Base-by-base conservation (phyloP, 495 filamentous ascomycete genomes). In the Aspergillus baeticus region DNA sequence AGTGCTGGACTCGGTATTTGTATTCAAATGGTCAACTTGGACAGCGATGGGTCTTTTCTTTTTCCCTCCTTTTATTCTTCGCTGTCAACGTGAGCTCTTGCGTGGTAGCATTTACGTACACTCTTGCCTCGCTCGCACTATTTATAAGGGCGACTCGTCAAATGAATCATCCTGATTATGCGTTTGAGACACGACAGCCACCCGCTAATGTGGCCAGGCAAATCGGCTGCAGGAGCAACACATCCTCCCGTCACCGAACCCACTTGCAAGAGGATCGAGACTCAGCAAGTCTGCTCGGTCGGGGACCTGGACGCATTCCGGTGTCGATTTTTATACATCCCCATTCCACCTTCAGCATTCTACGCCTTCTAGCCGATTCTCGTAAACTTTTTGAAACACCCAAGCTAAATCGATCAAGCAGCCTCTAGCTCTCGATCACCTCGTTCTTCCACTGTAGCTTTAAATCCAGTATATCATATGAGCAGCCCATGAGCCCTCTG, bases 121-220 rank as follows among this genome's bases (percentile, higher is more conserved):
- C 35, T 47, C 38, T 23, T 10, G 29, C 18, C 21, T 45, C 45
- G 43, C 13, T 10, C 43, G 31, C 14, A 36, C 20, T 54, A 43
- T 35, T 39, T 34, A 31, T 42, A 22, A 54, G 43, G 52, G 14
- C 21, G 22, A 34, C 35, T 50, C 36, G 29, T 46, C 45, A 33
- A 50, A 54, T 57, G 43, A 60, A 63, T 54, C 34, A 57, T 57
- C 53, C 53, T 60, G 57, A 58, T 55, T 52, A 45, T 58, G 54
- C 52, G 59, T 34, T 54, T 61, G 58, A 64, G 58, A 64, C 62
- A 64, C 62, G 58, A 64, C 58, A 55, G 49, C 55, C 34, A 48
- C 41, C 37, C 49, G 37, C 35, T 54, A 51, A 59, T 53, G 42
- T 54, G 42, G 56, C 47, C 51, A 55, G 51, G 41, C 54, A 44